A percentile compares a stretch with the other conserved stretches of the same genome.
These are phyloP conservation scores for Phanerochaete carnosa DNA, from an alignment of 768 basidiomycete species.

Conservation along the genomic window DNA sequence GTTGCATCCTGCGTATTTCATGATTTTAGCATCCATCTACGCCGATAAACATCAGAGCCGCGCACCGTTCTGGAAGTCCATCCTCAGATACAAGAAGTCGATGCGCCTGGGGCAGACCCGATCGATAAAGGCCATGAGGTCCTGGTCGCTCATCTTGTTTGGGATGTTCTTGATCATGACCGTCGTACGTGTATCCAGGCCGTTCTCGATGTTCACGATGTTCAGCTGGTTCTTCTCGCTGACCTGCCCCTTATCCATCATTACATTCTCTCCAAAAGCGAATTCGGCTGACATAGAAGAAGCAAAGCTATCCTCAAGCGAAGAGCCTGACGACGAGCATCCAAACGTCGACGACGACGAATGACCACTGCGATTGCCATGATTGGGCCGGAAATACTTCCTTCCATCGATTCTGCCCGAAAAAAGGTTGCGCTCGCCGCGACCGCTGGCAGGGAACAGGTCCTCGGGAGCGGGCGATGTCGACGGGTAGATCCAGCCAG, in stretches of 20 bases:
- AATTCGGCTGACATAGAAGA: background rate
- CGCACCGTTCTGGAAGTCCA: constrained; percentile 82
- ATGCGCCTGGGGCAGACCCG: constrained; percentile 73
- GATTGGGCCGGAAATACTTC: background rate
- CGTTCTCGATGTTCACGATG: constrained; percentile 68
- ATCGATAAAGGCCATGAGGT: constrained; percentile 63
- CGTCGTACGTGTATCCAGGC: constrained; percentile 77
- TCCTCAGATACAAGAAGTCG: constrained; percentile 85
- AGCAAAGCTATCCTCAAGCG: background rate
- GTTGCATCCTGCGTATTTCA: constrained; percentile 52
- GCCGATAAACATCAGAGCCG: background rate
- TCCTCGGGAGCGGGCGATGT: background rate
- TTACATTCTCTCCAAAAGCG: background rate
- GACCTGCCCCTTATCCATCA: constrained; percentile 11
- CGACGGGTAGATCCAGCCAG: background rate
- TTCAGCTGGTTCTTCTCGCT: constrained; percentile 54
- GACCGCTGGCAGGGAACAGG: too few species aligned
- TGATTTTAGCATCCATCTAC: background rate
- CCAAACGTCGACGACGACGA: background rate
- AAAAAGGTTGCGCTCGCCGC: too few species aligned
- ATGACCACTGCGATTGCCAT: background rate
- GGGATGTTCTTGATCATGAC: constrained; percentile 93
- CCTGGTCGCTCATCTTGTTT: constrained; percentile 83
- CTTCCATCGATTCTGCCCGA: background rate
- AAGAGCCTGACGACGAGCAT: background rate